Evolutionary conservation across 345 rosid genomes (phyloP), one percentile per base, ranked within the genome.

Genomic region (Melastoma malabathricum): DNA sequence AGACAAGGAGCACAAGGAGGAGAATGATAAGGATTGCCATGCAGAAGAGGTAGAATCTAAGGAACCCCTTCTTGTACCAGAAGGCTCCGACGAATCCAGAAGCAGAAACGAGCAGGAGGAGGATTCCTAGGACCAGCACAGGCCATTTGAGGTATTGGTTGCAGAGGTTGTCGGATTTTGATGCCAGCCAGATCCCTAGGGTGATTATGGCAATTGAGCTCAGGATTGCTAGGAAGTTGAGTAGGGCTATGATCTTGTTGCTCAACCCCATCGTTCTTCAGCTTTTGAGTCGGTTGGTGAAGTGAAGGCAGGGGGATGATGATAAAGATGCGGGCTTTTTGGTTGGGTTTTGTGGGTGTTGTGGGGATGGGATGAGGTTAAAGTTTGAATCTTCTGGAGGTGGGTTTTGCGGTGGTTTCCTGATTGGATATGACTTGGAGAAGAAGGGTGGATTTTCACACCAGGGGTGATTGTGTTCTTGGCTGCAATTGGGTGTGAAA

Each of bases 21-120:
- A 87, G 79, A 3, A 48, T 69, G 45, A 87, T 84, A 27, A 87
- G 74, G 52, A 87, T 76, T 41, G 90, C 96, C 96, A 81, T 84
- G 55, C 81, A 77, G 43, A 93, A 84, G 34, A 87, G 84, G 54
- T 84, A 84, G 65, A 87, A 74, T 19, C 80, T 83, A 2, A 87
- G 44, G 19, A 87, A 73, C 6, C 85, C 69, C 61, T 87, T 84
- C 64, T 79, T 87, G 72, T 84, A 79, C 77, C 82, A 73, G 74
- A 83, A 84, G 2, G 94, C 94, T 6, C 94, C 96, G 13, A 87
- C 60, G 52, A 87, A 87, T n/a, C 96, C 96, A 1, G 76, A 63
- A 12, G 83, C 78, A 18, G 89, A 79, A 59, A 87, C 87, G 3
- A 84, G 13, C 47, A 87, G 85, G 65, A 84, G 61, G 14, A 84